Conservation (phyloP, 2,329 filamentous ascomycete species). For the Periglandula ipomoeae region DNA sequence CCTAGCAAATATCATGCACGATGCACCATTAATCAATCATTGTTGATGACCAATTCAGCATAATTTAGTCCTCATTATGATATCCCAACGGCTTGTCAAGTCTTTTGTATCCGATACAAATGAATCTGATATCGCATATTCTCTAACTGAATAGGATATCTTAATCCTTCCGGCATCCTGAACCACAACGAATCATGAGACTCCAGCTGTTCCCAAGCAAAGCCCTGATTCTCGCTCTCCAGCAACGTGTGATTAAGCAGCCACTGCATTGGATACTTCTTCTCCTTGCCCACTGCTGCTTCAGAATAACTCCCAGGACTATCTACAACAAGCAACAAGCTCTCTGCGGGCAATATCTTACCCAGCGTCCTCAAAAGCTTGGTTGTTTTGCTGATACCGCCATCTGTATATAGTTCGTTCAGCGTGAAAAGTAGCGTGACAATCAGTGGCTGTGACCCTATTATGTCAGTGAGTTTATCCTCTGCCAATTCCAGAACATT, state of each 20-base stretch:
- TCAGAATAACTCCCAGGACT: slow-evolving; percentile 91
- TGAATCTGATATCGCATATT: slow-evolving; percentile 95
- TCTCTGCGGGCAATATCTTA: slow-evolving; percentile 42
- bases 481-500: slow-evolving; percentile 38
- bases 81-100: background rate
- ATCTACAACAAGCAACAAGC: slow-evolving; percentile 77
- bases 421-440: slow-evolving; percentile 88
- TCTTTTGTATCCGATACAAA: slow-evolving; percentile 47
- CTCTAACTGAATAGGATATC: slow-evolving; percentile 79
- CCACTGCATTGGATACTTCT: slow-evolving; percentile 87
- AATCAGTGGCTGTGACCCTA: slow-evolving; percentile 36
- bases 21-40: background rate
- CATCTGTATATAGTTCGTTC: slow-evolving; percentile 84
- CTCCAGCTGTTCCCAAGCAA: slow-evolving; percentile 64
- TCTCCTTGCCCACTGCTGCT: slow-evolving; percentile 55
- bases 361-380: slow-evolving; percentile 64
- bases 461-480: slow-evolving; percentile 21
- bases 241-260: slow-evolving; percentile 75
- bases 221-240: slow-evolving; percentile 25
- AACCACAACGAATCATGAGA: slow-evolving; percentile 81
- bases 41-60: background rate
- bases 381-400: slow-evolving; percentile 64
- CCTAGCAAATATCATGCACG: background rate
- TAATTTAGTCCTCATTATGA: too few species aligned
- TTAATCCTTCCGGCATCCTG: slow-evolving; percentile 55